Evolutionary conservation across 768 basidiomycete genomes (phyloP), one percentile per base, ranked within the genome.

Genomic region (Sporobolomyces pararoseus): DNA sequence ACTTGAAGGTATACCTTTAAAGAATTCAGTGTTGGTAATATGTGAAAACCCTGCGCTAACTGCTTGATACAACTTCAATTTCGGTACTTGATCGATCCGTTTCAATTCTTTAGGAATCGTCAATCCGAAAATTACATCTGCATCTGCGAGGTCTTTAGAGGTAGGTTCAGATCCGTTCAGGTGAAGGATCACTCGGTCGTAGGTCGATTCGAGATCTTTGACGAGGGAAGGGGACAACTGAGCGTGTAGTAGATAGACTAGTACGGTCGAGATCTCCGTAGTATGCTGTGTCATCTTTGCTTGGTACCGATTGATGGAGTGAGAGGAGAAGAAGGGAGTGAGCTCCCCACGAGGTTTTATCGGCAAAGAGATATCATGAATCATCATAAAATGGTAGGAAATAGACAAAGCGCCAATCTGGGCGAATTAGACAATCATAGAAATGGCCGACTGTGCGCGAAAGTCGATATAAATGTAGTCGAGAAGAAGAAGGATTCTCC

Each of bases 161-260:
- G 72, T 79, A 77, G 94, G 85, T 76, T 95, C 83, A 70, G 85
- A 82, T 79, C 95, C 92, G 81, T 91, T 89, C 70, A 86, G 86
- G 80, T 89, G 88, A 78, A 92, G 84, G 51, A 87, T 89, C 37
- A 87, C 84, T 49, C 86, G 50, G 29, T 76, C 50, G 39, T 52
- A 57, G 29, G 72, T 64, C 23, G 64, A 52, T 13, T 50, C 44
- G 63, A 58, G 58, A 2, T 12, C 16, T 16, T 19, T 12, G 34
- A 60, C 2, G 49, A 59, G 32, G 13, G 54, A 3, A 6, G 37
- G 47, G 16, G 35, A 27, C 4, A 49, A 35, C 16, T 59, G 4
- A 16, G 35, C 54, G 55, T 27, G 25, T 23, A 42, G 9, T 4
- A 42, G 35, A 46, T 54, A 57, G 9, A 65, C 51, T 37, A 65